phyloP scores from a whole-genome alignment of 352 stramenopile species.

The Globisporangium recalcitrans region DNA sequence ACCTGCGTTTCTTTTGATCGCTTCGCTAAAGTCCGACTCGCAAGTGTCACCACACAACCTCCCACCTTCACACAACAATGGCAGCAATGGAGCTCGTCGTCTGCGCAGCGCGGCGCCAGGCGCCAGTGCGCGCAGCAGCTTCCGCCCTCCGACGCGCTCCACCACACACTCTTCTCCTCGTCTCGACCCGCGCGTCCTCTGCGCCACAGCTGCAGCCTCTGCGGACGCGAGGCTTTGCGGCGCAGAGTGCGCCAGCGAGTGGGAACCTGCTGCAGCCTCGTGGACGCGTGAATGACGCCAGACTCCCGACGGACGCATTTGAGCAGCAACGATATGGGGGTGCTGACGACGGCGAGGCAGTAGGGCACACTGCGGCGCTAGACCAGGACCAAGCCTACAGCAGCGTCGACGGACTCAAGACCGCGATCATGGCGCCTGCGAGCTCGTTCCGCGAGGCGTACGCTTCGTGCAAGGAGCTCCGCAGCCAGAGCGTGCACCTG shows the following conservation, averaged over 20 bases:
- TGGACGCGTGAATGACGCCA: neutral
- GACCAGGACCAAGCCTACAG: neutral
- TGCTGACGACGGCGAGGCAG: neutral
- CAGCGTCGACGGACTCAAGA: slow-evolving; percentile 11
- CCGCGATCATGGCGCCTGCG: neutral
- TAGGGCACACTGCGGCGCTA: neutral
- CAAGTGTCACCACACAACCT: too few relatives aligned
- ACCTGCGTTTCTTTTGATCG: too few relatives aligned
- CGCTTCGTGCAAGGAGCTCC: slow-evolving; percentile 12
- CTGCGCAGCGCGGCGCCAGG: slow-evolving; percentile 1
- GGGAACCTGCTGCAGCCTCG: slow-evolving; percentile 10
- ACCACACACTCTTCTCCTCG: neutral
- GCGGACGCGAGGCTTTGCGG: slow-evolving; percentile 4
- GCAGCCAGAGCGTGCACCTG: slow-evolving; percentile 18
- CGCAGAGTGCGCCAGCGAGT: neutral
- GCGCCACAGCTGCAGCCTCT: neutral
- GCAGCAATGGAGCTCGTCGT: slow-evolving; percentile 7
- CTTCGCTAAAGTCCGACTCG: too few relatives aligned
- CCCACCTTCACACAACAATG: too few relatives aligned
- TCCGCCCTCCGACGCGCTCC: neutral
- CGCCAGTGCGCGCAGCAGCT: neutral
- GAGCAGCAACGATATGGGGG: neutral
- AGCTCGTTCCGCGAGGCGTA: slow-evolving; percentile 5
- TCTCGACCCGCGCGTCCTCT: neutral
- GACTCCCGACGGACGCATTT: neutral